Percentiles rank a stretch among this genome's conserved stretches.
Evolutionary conservation across 805 yeast genomes (phyloP).

Genomic region (Suhomyces emberorum): DNA sequence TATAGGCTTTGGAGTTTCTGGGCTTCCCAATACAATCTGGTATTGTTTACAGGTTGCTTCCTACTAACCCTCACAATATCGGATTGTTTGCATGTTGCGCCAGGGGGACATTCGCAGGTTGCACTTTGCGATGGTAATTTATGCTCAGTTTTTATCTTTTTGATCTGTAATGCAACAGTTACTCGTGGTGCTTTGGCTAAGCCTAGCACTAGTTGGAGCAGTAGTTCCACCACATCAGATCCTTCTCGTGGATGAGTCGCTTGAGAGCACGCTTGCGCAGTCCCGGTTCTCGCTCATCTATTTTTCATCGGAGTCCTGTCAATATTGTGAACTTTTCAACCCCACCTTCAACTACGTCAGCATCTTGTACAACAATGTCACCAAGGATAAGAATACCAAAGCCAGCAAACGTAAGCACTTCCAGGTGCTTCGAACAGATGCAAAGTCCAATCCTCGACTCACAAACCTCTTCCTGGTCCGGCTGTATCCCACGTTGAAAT

Average conservation of each 20-base stretch:
- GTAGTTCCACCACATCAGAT: too few relatives aligned
- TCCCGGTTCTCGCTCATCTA: conserved; percentile 41
- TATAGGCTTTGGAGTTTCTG: too few relatives aligned
- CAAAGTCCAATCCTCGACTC: conserved; percentile 26
- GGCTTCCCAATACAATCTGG: too few relatives aligned
- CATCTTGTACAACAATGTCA: conserved; percentile 38
- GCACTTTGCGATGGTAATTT: too few relatives aligned
- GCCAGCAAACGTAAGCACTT: conserved; percentile 10
- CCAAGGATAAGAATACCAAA: conserved; percentile 28
- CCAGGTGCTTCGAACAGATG: conserved; percentile 33
- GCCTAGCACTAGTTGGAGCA: too few relatives aligned
- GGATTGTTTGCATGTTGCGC: too few relatives aligned
- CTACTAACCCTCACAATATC: too few relatives aligned
- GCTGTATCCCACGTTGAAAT: conserved; percentile 48
- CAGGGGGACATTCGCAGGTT: too few relatives aligned
- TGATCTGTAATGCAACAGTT: too few relatives aligned
- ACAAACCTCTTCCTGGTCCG: conserved; percentile 37
- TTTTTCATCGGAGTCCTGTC: conserved; percentile 43
- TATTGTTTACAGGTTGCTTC: too few relatives aligned
- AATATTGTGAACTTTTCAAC: conserved; percentile 30
- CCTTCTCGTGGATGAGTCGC: conserved; percentile 4
- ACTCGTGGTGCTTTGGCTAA: too few relatives aligned
- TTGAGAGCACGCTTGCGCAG: conserved; percentile 14
- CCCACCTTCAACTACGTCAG: conserved; percentile 39
- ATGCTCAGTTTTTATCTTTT: too few relatives aligned